Conservation (phyloP, 768 basidiomycete genomes). For the Russula foetens region DNA sequence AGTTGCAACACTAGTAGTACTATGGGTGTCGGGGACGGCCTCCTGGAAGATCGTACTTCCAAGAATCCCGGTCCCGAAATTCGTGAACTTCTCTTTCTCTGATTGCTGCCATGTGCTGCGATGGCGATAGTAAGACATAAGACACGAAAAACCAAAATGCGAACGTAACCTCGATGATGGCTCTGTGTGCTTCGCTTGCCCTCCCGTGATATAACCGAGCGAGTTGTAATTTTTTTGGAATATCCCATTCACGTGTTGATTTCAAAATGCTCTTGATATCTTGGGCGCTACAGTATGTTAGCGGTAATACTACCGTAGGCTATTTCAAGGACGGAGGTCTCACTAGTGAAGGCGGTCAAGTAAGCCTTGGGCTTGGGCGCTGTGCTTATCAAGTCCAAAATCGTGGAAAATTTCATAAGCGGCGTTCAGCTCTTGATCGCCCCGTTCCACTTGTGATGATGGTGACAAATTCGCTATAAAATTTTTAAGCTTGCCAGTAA, state of each 20-base stretch:
- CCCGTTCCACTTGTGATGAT: not conserved
- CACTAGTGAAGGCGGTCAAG: not conserved
- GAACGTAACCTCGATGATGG: not conserved
- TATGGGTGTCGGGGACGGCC: too few species aligned
- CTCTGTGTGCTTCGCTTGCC: not conserved
- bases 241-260: not conserved
- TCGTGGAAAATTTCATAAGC: not conserved
- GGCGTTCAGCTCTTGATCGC: not conserved
- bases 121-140: not conserved
- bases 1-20: too few species aligned
- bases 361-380: not conserved
- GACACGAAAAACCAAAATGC: not conserved
- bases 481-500: too few species aligned
- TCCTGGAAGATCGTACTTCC: too few species aligned
- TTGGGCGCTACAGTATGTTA: too few species aligned
- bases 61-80: too few species aligned
- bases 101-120: not conserved
- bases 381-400: not conserved
- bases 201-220: not conserved
- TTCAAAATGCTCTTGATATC: not conserved
- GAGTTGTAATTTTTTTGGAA: not conserved
- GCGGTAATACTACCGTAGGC: too few species aligned
- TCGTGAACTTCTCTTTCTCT: too few species aligned
- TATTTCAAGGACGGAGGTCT: not conserved
- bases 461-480: not conserved